Base-by-base conservation (phyloP, 352 stramenopile species). In the Globisporangium polare region DNA sequence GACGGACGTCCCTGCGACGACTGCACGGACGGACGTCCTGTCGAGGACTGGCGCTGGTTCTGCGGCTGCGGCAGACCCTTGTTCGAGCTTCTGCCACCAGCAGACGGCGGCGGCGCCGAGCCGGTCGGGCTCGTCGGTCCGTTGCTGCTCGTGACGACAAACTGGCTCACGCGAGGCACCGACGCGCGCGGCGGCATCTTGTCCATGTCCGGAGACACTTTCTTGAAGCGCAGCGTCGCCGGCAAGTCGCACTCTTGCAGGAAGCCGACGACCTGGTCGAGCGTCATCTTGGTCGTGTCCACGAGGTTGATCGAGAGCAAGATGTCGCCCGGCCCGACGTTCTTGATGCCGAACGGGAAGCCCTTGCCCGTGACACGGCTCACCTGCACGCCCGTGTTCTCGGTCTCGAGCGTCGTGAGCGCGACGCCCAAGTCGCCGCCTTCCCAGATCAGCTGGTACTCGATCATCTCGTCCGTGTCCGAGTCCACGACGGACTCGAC, bases 381-480 rank as follows among this genome's bases (percentile, higher is more conserved):
- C 53, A 95, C 86, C 29, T 78, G 76, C 49, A 95, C 83, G 61
- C 86, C 77, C 27, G 71, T 70, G 31, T 69, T 66, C 15, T 66
- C 72, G 20, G 73, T 80, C 53, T 92, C 82, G 35, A 89, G 63
- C 37, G 82, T 88, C 60, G 86, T 95, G 58, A 95, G 83, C 49
- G 86, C 86, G 24, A 95, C 83, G 53, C 86, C 86, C 60, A 95
- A 62, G 64, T 95, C 86, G 35, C 86, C 86, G 37, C 86, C 86
- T 60, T 95, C 86, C 86, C 86, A 95, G 67, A 95, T 95, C 58
- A 95, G 77, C 67, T 95, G 86, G 73, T 95, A 95, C 73, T 95
- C 86, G 62, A 90, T 68, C 69, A 92, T 88, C 62, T 93, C 82
- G 63, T 94, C 86, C 59, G 83, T 93, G 49, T 91, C 81, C 53